phyloP scores from a whole-genome alignment of 2,329 filamentous ascomycete genomes.

The Fusarium lateritium region DNA sequence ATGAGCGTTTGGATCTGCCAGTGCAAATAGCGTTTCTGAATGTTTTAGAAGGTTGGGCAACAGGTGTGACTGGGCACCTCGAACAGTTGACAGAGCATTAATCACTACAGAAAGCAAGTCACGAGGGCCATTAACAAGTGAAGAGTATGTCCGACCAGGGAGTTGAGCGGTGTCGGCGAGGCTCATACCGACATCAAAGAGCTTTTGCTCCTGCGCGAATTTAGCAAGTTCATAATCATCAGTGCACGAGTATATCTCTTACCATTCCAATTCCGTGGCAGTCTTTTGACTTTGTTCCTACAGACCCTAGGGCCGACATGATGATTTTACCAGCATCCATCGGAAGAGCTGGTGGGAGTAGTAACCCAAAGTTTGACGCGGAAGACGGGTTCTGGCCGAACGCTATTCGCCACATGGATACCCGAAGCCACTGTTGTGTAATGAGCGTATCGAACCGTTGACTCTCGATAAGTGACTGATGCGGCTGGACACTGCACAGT shows the following conservation, averaged over 20 bases:
- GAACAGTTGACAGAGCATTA: constrained; percentile 43
- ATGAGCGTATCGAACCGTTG: constrained; percentile 53
- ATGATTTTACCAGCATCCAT: constrained; percentile 53
- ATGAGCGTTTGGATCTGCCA: constrained; percentile 30
- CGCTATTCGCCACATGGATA: constrained; percentile 53
- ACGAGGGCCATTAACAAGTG: constrained; percentile 49
- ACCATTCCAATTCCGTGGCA: constrained; percentile 54
- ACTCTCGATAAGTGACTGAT: constrained; percentile 51
- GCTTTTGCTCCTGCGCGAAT: constrained; percentile 49
- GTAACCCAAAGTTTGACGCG: constrained; percentile 31
- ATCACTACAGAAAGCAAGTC: constrained; percentile 50
- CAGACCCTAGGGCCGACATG: constrained; percentile 46
- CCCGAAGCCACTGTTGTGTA: constrained; percentile 53
- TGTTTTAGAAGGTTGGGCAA: constrained; percentile 49
- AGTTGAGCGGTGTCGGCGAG: constrained; percentile 49
- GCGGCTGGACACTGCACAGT: constrained; percentile 48
- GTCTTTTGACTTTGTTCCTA: constrained; percentile 49
- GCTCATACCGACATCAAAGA: constrained; percentile 53
- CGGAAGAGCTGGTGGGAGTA: constrained; percentile 44
- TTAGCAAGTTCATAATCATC: not conserved
- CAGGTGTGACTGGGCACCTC: constrained; percentile 49
- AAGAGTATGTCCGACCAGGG: constrained; percentile 35
- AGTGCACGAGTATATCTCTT: fast-evolving
- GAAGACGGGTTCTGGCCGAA: constrained; percentile 49
- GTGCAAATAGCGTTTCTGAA: constrained; percentile 34